These are phyloP conservation scores for Pyrenopolyporus hunteri DNA, from an alignment of 495 filamentous ascomycete species.

Conservation along the genomic window DNA sequence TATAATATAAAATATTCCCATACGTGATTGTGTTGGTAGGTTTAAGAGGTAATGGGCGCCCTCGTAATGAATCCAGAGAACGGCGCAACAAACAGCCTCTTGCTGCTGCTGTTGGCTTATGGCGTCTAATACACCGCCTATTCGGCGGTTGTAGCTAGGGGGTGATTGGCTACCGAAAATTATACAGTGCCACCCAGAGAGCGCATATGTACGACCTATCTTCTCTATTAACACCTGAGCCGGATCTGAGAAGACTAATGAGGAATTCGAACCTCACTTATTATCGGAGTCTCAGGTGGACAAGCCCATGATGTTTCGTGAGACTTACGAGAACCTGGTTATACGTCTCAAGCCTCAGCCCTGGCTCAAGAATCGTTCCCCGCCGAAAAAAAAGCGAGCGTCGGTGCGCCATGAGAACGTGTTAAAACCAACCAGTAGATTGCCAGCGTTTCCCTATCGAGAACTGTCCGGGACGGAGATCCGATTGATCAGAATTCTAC, in stretches of 20 bases:
- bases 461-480: neutral
- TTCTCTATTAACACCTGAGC: neutral
- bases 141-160: neutral
- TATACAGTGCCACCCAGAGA: neutral
- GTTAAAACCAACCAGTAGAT: neutral
- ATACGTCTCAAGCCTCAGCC: neutral
- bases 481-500: neutral
- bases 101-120: too few relatives aligned
- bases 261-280: neutral
- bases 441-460: neutral
- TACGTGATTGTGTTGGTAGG: too few relatives aligned
- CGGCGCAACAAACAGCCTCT: too few relatives aligned
- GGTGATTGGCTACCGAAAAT: neutral
- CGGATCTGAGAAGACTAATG: too few relatives aligned
- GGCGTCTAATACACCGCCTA: too few relatives aligned
- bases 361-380: neutral
- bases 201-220: neutral
- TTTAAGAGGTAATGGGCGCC: too few relatives aligned
- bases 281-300: neutral
- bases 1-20: too few relatives aligned
- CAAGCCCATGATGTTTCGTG: neutral
- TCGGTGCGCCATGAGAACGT: neutral
- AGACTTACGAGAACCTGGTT: neutral
- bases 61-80: too few relatives aligned
- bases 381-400: too few relatives aligned